Evolutionary conservation across 352 stramenopile species (phyloP).

Genomic region (Globisporangium irregulare): DNA sequence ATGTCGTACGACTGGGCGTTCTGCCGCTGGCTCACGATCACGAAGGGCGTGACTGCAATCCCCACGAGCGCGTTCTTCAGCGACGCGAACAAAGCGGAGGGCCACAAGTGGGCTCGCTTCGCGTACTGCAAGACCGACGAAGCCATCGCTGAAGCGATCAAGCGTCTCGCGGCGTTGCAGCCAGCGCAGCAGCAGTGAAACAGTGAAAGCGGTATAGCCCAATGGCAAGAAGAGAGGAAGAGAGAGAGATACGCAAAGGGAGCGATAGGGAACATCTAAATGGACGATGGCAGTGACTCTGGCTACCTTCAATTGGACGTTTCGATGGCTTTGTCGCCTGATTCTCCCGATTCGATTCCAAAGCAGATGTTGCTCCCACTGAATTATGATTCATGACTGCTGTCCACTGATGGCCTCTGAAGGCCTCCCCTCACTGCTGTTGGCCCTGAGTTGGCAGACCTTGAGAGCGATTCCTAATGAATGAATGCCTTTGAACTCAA

Average conservation of each 20-base stretch:
- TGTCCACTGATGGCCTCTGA: no score
- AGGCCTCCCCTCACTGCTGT: no score
- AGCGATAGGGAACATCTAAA: no score
- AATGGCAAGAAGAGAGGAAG: not conserved
- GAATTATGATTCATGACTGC: no score
- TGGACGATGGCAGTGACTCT: no score
- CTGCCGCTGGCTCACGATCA: conserved; percentile 90
- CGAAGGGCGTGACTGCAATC: conserved; percentile 91
- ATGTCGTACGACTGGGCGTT: conserved; percentile 91
- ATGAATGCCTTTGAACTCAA: no score
- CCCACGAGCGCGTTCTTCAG: conserved; percentile 92
- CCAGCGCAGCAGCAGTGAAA: conserved; percentile 5
- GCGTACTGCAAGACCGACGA: conserved; percentile 97
- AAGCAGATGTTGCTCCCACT: no score
- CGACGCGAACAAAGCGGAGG: conserved; percentile 65
- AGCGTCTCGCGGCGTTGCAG: conserved; percentile 34
- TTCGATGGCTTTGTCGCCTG: no score
- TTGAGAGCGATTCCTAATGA: no score
- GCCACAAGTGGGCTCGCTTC: conserved; percentile 86
- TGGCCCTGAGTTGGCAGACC: no score
- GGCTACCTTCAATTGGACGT: no score
- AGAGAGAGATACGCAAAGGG: not conserved
- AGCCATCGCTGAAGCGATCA: conserved; percentile 86
- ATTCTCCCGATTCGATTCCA: no score
- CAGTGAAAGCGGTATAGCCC: not conserved